A percentile compares a stretch with the other conserved stretches of the same genome.
These are phyloP conservation scores for Globisporangium carolinianum DNA, from an alignment of 352 stramenopile genomes.

Conservation along the genomic window DNA sequence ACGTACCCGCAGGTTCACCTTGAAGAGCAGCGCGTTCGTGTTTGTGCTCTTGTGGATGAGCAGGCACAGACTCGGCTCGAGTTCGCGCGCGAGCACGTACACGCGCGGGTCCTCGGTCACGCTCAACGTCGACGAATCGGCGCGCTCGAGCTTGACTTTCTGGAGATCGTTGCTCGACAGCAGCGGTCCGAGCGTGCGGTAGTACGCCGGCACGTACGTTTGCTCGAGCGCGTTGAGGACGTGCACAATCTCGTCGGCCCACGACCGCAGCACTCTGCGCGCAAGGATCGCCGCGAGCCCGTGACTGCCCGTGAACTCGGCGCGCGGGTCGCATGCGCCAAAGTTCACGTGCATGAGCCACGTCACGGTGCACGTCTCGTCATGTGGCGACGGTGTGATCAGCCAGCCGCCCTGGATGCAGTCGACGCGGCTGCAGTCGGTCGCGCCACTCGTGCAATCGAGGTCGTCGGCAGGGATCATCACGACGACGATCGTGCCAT, in stretches of 20 bases:
- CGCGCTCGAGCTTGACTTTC: constrained; percentile 31
- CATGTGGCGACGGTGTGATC: constrained; percentile 44
- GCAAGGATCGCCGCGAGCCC: constrained; percentile 22
- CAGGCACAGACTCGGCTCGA: constrained; percentile 43
- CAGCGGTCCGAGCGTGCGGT: constrained; percentile 43
- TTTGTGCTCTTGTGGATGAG: constrained; percentile 59
- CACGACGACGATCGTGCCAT: constrained; percentile 50
- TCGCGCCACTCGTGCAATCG: constrained; percentile 17
- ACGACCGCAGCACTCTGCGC: constrained; percentile 31
- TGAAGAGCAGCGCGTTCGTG: constrained; percentile 49
- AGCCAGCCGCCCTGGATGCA: constrained; percentile 66
- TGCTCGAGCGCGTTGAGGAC: constrained; percentile 32
- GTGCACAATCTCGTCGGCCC: constrained; percentile 49
- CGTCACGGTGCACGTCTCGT: constrained; percentile 60
- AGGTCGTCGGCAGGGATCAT: constrained; percentile 56
- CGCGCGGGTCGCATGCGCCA: constrained; percentile 37
- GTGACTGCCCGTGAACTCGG: constrained; percentile 50
- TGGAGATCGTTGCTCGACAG: constrained; percentile 29
- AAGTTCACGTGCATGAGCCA: constrained; percentile 83
- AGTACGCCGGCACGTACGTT: constrained; percentile 45
- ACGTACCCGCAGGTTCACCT: constrained; percentile 24
- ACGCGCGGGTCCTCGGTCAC: constrained; percentile 32
- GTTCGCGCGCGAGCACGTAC: constrained; percentile 36
- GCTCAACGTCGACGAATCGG: constrained; percentile 18
- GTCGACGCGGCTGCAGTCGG: constrained; percentile 28